These are phyloP conservation scores for Saprolegnia diclina DNA, from an alignment of 352 stramenopile species.

Conservation along the genomic window DNA sequence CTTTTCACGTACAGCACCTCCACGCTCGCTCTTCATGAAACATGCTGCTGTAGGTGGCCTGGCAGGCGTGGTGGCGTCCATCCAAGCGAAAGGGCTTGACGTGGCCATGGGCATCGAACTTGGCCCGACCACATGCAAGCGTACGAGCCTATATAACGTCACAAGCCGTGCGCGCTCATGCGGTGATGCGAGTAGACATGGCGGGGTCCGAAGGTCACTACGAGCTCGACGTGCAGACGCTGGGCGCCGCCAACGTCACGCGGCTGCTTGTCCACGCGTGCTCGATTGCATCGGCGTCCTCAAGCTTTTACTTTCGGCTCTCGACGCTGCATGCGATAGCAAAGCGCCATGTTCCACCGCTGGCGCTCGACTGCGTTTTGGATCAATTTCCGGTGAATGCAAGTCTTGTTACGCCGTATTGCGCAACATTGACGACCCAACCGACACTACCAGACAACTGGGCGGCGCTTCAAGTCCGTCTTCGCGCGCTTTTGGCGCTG, in stretches of 20 bases:
- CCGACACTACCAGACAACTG: neutral
- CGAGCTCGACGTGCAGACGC: neutral
- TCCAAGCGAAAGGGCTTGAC: neutral
- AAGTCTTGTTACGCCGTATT: neutral
- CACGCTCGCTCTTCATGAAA: neutral
- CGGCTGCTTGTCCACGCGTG: neutral
- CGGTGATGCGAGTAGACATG: neutral
- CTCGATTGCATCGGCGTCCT: neutral
- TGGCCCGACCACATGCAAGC: constrained; percentile 1
- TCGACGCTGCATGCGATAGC: neutral
- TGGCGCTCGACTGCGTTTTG: neutral
- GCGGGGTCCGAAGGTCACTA: neutral
- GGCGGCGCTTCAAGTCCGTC: neutral
- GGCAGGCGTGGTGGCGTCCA: neutral
- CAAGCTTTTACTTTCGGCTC: constrained; percentile 9
- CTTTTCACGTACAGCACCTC: neutral
- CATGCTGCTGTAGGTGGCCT: neutral
- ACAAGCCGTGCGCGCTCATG: neutral
- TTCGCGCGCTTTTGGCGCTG: neutral
- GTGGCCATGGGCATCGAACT: neutral
- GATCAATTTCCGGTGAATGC: neutral
- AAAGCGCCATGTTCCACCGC: neutral
- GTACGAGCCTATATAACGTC: neutral
- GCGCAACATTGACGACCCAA: neutral
- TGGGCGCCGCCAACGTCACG: neutral